Base-by-base conservation (phyloP, 768 basidiomycete species). In the Kwoniella botswanensis region DNA sequence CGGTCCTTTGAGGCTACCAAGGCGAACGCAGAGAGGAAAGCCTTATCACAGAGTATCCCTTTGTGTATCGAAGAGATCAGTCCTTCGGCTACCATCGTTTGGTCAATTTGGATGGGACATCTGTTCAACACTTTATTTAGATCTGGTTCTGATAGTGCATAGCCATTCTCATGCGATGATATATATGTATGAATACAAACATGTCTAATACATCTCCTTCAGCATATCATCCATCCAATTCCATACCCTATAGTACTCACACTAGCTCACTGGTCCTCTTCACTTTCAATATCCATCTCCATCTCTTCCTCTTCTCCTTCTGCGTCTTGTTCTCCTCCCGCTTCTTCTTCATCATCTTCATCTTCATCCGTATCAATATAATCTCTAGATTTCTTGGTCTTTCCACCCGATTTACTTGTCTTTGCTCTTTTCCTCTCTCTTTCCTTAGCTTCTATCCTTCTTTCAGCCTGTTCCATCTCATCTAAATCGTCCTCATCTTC, bases 391-490 rank as follows among this genome's bases (percentile, higher is more conserved):
- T 74, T 73, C 64, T 67, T 76, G 59, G 54, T 66, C 13, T 24
- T 68, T 26, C 18, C 65, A 43, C 62, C 44, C 7, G 43, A 55
- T 18, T 62, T 56, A n/a, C 72, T 75, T 44, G 72, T 77, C 52
- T 70, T 76, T 4, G 76, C 76, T 26, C 74, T 69, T 70, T 77
- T 80, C 57, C 73, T 69, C 29, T 78, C 81, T 64, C 79, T 62
- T 52, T 78, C 77, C 46, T 63, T 58, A 35, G 67, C 73, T 55
- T 81, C 79, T 22, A 79, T 78, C 56, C 76, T 71, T 54, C 73
- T 71, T 67, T 81, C 82, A 13, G 75, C 76, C n/a, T 72, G 71
- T 56, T 82, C 82, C 71, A 81, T 76, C 70, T 76, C 74, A 62
- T 80, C 78, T 43, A 79, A 57, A 21, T 74, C 71, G 35, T 77